Conservation (phyloP, 805 yeast species). For the Priceomyces carsonii region DNA sequence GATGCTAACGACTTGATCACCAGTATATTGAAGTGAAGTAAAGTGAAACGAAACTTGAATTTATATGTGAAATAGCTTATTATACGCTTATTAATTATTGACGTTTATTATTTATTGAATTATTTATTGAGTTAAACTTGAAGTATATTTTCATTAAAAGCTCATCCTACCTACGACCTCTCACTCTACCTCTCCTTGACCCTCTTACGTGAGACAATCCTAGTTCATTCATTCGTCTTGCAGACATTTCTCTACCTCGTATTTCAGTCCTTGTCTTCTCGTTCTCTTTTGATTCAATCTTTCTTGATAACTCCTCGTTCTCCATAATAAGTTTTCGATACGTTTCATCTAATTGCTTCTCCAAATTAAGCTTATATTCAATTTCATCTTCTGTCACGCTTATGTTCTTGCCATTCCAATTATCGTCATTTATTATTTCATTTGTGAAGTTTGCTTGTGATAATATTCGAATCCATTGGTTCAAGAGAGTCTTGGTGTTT, state of each 20-base stretch:
- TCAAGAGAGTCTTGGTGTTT: constrained; percentile 51
- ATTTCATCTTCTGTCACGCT: constrained; percentile 16
- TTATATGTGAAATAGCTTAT: too few relatives aligned
- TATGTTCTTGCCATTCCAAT: constrained; percentile 36
- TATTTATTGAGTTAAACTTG: too few relatives aligned
- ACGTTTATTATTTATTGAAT: too few relatives aligned
- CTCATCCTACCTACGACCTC: background rate
- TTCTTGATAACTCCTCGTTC: constrained; percentile 20
- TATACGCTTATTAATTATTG: too few relatives aligned
- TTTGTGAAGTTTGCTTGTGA: constrained; percentile 61
- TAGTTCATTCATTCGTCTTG: constrained; percentile 24
- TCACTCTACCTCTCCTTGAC: background rate
- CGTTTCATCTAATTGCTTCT: constrained; percentile 24
- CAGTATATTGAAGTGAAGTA: constrained; percentile 25
- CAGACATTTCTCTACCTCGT: constrained; percentile 12
- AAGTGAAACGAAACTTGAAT: too few relatives aligned
- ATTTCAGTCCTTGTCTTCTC: constrained; percentile 10
- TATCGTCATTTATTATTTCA: constrained; percentile 44
- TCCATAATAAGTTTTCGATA: constrained; percentile 26
- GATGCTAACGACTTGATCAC: constrained; percentile 88
- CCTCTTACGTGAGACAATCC: constrained; percentile 14
- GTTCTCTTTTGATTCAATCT: constrained; percentile 19
- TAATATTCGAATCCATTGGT: constrained; percentile 60
- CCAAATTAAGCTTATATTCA: constrained; percentile 17
- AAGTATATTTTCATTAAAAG: too few relatives aligned